Conservation (phyloP, 2,329 filamentous ascomycete species). For the Thielaviopsis populi region DNA sequence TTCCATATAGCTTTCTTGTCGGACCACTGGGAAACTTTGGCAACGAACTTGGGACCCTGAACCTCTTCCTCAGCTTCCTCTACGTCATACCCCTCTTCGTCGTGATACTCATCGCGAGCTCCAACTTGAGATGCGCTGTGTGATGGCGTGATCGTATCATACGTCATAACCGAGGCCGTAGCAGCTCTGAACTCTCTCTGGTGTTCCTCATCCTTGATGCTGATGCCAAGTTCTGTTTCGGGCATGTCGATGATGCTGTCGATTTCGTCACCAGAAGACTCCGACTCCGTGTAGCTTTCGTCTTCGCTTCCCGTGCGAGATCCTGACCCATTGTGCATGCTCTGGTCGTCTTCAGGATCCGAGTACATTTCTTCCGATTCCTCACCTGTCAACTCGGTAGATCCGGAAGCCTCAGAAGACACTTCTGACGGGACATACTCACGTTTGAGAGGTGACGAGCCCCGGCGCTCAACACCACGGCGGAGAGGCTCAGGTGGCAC, state of each 20-base stretch:
- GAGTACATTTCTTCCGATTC: conserved; percentile 38
- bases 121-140: conserved; percentile 65
- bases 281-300: conserved; percentile 17
- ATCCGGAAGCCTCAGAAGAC: conserved; percentile 45
- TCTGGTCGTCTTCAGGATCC: conserved; percentile 33
- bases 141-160: conserved; percentile 58
- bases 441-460: conserved; percentile 89
- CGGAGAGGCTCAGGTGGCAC: conserved; percentile 9
- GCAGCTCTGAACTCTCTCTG: conserved; percentile 17
- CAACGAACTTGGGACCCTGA: conserved; percentile 34
- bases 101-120: conserved; percentile 23
- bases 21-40: conserved; percentile 47
- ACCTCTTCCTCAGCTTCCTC: conserved; percentile 22
- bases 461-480: conserved; percentile 47
- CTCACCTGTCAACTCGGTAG: conserved; percentile 28
- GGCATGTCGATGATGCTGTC: conserved; percentile 44
- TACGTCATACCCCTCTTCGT: conserved; percentile 2
- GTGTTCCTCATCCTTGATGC: conserved; percentile 32
- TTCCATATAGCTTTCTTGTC: conserved; percentile 46
- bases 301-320: conserved; percentile 22
- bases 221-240: conserved; percentile 43
- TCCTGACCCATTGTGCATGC: conserved; percentile 7
- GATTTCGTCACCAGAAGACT: conserved; percentile 39
- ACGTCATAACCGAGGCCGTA: conserved; percentile 31
- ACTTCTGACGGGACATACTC: conserved; percentile 79